Evolutionary conservation across 257 asterid genomes (phyloP), one percentile per base, ranked within the genome.

Genomic region (Jasminum sambac): DNA sequence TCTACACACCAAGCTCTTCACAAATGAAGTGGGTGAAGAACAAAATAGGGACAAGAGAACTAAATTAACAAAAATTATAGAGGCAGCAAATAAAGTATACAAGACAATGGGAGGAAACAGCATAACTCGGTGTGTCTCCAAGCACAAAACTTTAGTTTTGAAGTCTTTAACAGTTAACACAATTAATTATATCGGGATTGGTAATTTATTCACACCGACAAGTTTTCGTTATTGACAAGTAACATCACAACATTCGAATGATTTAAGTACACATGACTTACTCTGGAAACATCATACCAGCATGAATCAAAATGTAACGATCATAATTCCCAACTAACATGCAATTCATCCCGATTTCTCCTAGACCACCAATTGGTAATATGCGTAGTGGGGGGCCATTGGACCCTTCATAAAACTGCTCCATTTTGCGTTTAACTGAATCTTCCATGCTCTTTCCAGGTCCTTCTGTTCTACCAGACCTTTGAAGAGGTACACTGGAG

Each of bases 281-380:
- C 99, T 88, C 98, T 58, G 99, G 96, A 78, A 95, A 95, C 99
- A 95, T 95, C 26, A 95, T 83, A 76, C 99, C 99, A 44, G 99
- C 98, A 83, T 95, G 98, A 61, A 95, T 85, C 81, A 95, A 80
- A 78, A 95, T 88, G 84, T 95, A 95, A 55, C 99, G 89, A 68
- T 95, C 98, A 78, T 85, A 88, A 81, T 91, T 89, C 61, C 99
- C 99, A 37, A 95, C 89, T 14, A 95, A 92, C 99, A 95, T 95
- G 88, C 99, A 95, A 72, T 95, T 95, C 99, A 95, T 95, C 85
- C 99, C 99, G 40, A 95, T 95, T 85, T 95, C 98, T 77, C 97
- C 98, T 63, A 95, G 81, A 70, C 99, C 99, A 40, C 99, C 99
- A 84, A 95, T 91, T 50, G 99, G 99, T 43, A 95, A 88, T 80